Base-by-base conservation (phyloP, 768 basidiomycete genomes). In the Trametes sanguinea region DNA sequence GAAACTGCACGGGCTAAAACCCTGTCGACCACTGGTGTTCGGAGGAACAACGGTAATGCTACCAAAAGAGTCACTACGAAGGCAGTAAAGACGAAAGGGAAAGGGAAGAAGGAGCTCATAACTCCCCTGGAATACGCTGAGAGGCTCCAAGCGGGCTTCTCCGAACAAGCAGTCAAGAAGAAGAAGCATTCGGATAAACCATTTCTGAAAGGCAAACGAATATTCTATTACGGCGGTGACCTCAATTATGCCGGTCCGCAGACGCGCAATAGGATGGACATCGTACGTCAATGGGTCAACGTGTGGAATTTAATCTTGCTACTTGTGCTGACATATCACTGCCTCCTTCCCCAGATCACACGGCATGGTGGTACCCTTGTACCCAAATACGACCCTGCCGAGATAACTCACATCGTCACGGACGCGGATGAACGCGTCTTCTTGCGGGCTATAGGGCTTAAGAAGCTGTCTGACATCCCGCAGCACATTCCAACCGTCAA, bases 391-490 rank as follows among this genome's bases (percentile, higher is more conserved):
- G 85, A 92, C 63, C 75, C 83, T 2, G 63, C 68, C 4, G 63
- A 71, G 7, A 82, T 88, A 32, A 90, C 90, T 3, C 88, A 91
- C 67, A 86, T 93, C 54, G 78, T 92, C 35, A 84, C 85, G 6
- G 65, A 76, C 35, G 66, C 68, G 2, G 64, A 62, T 17, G 50
- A 67, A 60, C 68, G 64, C 30, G 57, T 63, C 5, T 73, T 78
- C 2, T 57, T 76, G n/a, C 64, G 55, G 14, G 73, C 79, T 1
- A 73, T 88, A 3, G 83, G 83, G 1, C 67, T 88, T 22, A 83
- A 78, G 65, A 72, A 61, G 5, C 71, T 87, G 14, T 73, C 71
- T 6, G 81, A 89, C 4, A 86, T 92, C 46, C 89, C 90, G 4
- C 70, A 78, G n/a, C 75, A 82, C 45, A 85, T 90, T 10, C 85